Conservation (phyloP, 495 filamentous ascomycete genomes). For the Talaromyces stipitatus region DNA sequence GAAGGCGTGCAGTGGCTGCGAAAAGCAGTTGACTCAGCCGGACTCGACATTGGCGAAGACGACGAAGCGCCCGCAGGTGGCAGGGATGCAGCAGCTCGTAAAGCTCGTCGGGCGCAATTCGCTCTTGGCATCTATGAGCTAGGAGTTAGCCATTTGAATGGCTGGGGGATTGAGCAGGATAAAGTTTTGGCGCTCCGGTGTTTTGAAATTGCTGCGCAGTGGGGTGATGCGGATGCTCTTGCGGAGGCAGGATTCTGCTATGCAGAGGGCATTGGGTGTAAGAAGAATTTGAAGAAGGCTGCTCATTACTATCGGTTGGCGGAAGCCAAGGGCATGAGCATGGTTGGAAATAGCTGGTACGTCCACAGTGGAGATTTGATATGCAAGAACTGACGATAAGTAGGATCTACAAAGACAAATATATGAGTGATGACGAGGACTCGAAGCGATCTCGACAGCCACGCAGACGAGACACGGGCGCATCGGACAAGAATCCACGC, state of each 20-base stretch:
- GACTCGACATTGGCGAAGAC: slow-evolving; percentile 73
- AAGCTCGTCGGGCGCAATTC: slow-evolving; percentile 81
- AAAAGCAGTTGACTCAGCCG: slow-evolving; percentile 79
- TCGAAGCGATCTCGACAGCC: slow-evolving; percentile 20
- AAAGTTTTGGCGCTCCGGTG: slow-evolving; percentile 81
- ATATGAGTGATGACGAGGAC: slow-evolving; percentile 69
- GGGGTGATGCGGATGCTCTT: slow-evolving; percentile 95
- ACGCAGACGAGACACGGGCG: slow-evolving; percentile 27
- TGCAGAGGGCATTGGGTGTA: slow-evolving; percentile 75
- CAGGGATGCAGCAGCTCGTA: slow-evolving; percentile 58
- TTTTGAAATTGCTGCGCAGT: slow-evolving; percentile 92
- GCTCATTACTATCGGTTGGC: slow-evolving; percentile 86
- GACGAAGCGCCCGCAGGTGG: slow-evolving; percentile 52
- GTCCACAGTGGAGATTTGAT: too few species aligned
- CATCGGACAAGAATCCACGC: slow-evolving; percentile 50
- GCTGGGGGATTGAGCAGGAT: slow-evolving; percentile 93
- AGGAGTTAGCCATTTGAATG: slow-evolving; percentile 94
- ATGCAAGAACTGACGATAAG: slow-evolving; percentile 1
- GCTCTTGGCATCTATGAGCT: slow-evolving; percentile 93
- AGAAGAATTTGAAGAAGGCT: slow-evolving; percentile 93
- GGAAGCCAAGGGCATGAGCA: slow-evolving; percentile 87
- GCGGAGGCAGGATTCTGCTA: slow-evolving; percentile 86
- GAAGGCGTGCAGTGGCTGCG: slow-evolving; percentile 89
- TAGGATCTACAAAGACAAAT: slow-evolving; percentile 94
- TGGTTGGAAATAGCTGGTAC: slow-evolving; percentile 97